These are phyloP conservation scores for Rhynchospora breviuscula DNA, from an alignment of 176 grass and related monocot genomes.

Conservation along the genomic window DNA sequence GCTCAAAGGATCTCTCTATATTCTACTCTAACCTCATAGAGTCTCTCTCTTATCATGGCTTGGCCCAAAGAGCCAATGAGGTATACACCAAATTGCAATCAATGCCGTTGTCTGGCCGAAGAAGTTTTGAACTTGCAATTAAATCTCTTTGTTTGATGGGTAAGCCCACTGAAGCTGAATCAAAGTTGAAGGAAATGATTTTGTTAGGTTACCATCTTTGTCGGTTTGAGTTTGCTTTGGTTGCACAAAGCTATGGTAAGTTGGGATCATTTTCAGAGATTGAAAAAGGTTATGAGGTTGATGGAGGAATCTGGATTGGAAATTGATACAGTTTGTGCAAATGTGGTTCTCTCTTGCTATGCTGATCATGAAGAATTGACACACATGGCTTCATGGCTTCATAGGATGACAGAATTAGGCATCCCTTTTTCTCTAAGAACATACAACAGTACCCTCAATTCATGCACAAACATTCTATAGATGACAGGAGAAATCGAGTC, in stretches of 20 bases:
- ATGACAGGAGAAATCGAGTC: constrained; percentile 27
- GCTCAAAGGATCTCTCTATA: constrained; percentile 35
- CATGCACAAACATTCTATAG: constrained; percentile 31
- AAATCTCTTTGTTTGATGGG: constrained; percentile 70
- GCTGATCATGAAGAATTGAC: constrained; percentile 42
- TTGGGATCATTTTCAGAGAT: constrained; percentile 43
- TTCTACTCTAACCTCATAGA: constrained; percentile 85
- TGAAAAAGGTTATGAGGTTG: constrained; percentile 47
- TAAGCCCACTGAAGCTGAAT: constrained; percentile 54
- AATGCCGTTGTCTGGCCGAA: constrained; percentile 32
- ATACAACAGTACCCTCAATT: constrained; percentile 57
- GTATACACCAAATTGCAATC: constrained; percentile 39
- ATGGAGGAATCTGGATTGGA: constrained; percentile 56
- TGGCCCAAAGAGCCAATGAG: constrained; percentile 38
- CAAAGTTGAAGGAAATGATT: constrained; percentile 51
- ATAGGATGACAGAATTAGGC: constrained; percentile 36
- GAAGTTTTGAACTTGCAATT: constrained; percentile 41
- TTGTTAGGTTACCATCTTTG: constrained; percentile 39
- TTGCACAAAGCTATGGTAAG: constrained; percentile 69
- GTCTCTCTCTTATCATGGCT: constrained; percentile 50
- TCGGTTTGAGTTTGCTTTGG: constrained; percentile 46
- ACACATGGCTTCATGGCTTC: constrained; percentile 54
- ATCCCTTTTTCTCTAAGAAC: constrained; percentile 35
- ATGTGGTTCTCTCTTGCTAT: constrained; percentile 77
- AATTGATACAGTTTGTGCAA: constrained; percentile 42